Evolutionary conservation across 140 eudicot species (phyloP).

Genomic region (Artemisia princeps): DNA sequence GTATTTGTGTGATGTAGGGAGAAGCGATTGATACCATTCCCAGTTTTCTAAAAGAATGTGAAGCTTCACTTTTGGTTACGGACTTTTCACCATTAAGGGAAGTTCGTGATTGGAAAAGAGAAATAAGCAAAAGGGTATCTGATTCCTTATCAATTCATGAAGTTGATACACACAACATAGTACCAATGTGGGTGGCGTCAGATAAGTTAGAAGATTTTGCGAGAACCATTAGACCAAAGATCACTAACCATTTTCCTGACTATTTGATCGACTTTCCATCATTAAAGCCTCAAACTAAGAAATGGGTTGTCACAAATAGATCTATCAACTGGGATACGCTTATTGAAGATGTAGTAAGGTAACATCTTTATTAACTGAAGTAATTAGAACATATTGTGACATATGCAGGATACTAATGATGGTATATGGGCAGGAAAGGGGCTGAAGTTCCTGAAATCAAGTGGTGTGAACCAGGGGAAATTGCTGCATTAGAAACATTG

Average conservation of each 20-base stretch:
- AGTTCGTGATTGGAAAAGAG: conserved; percentile 73
- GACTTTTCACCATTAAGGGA: conserved; percentile 86
- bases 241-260: conserved; percentile 60
- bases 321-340: conserved; percentile 61
- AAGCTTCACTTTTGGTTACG: conserved; percentile 90
- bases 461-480: conserved; percentile 97
- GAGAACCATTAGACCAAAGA: conserved; percentile 72
- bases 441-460: conserved; percentile 84
- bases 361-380: not conserved
- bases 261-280: conserved; percentile 71
- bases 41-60: conserved; percentile 53
- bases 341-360: conserved; percentile 50
- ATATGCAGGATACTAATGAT: not conserved
- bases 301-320: conserved; percentile 40
- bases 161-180: conserved; percentile 94
- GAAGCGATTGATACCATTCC: conserved; percentile 90
- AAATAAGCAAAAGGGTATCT: conserved; percentile 45
- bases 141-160: conserved; percentile 76
- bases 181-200: conserved; percentile 83
- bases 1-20: conserved; percentile 40
- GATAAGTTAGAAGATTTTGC: conserved; percentile 76
- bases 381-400: not conserved
- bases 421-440: conserved; percentile 40
- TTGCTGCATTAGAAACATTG: conserved; percentile 62
- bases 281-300: conserved; percentile 34